Evolutionary conservation across 139 green algal genomes (phyloP).

Genomic region (Coelastrella sp.): DNA sequence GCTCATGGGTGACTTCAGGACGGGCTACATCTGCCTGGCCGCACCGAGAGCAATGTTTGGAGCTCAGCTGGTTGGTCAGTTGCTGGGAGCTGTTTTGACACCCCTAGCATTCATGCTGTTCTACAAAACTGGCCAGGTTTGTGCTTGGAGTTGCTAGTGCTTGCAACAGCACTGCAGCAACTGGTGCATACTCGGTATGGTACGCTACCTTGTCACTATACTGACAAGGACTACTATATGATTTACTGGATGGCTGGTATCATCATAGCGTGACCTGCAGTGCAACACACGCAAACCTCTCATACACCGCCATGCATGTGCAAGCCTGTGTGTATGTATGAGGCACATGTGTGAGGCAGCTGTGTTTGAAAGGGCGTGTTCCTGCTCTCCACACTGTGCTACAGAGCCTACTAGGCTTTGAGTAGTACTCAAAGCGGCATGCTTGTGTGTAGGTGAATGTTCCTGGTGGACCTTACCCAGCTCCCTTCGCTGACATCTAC

Average conservation of each 20-base stretch:
- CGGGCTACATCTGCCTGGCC: constrained; percentile 59
- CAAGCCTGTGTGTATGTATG: not conserved
- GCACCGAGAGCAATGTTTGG: constrained; percentile 66
- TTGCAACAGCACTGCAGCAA: constrained; percentile 45
- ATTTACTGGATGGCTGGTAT: no score
- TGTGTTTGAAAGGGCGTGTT: no score
- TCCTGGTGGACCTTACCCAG: constrained; percentile 53
- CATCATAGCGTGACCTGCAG: no score
- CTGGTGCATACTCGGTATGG: constrained; percentile 65
- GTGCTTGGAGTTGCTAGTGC: constrained; percentile 50
- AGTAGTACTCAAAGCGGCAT: no score
- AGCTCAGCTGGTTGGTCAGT: constrained; percentile 52
- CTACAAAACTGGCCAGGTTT: constrained; percentile 52
- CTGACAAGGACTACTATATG: no score
- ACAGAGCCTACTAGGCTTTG: no score
- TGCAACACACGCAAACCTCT: no score
- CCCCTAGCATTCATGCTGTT: constrained; percentile 64
- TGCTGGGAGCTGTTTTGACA: constrained; percentile 49
- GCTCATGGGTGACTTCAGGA: constrained; percentile 63
- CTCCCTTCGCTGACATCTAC: constrained; percentile 67
- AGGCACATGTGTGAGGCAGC: no score
- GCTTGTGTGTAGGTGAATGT: constrained; percentile 45
- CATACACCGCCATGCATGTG: not conserved
- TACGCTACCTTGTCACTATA: no score
- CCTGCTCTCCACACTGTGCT: no score